Evolutionary conservation across 1,284 basidiomycete genomes (phyloP), one percentile per base, ranked within the genome.

Genomic region (Ustilago nuda): DNA sequence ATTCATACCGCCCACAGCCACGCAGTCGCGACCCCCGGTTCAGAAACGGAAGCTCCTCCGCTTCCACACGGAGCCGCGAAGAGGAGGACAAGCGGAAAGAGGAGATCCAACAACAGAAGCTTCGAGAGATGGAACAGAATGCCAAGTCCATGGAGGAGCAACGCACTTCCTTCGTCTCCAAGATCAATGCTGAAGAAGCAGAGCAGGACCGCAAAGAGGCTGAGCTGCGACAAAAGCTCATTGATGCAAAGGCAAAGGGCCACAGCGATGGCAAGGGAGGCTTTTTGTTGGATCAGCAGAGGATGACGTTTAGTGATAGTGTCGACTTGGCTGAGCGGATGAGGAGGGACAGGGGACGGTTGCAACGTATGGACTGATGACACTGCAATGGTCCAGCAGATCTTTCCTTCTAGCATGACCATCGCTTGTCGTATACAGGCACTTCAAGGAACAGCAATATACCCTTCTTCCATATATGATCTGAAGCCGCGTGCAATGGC

Each of bases 61-160:
- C 71, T 27, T 76, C 82, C 45, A 66, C 82, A 19, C 46, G 71
- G 79, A 37, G 68, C 75, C 61, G 73, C 68, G 41, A 83, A 76
- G 33, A 73, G 58, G 45, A 78, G 64, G 37, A 78, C 56, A 61
- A 70, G 36, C 56, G 72, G 33, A 79, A 86, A 1, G 87, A 88
- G 52, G 89, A 90, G 1, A 91, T 92, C 61, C 92, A 94, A 36
- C 91, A 91, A 2, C 92, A 93, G 27, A 91, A 92, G 36, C 88
- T 98, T 19, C 94, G 93, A 0, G 92, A 93, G 11, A 97, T 98
- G 95, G 87, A 91, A 32, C 86, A 89, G 1, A 90, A 92, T 73
- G 95, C 95, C 1, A 86, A 88, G 32, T 84, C 87, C 17, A 88
- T 94, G 88, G 88, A 89, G 43, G 82, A 85, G 1, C 91, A 93